Conservation (phyloP, 2,329 filamentous ascomycete species). For the Penicillium polonicum region DNA sequence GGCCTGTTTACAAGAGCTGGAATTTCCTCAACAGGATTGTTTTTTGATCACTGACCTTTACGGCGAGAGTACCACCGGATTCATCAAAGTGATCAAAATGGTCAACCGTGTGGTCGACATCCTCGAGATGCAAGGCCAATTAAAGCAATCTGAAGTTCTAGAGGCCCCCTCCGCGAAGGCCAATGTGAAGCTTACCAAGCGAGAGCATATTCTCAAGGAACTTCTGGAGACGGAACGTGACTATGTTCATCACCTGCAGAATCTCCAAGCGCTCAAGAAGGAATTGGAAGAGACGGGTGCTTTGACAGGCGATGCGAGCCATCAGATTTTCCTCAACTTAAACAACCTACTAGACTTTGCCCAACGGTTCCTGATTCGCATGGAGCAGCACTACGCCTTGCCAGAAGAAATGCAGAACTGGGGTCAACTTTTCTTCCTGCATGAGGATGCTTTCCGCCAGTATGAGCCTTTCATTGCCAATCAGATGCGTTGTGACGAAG, state of each 20-base stretch:
- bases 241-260: slow-evolving; percentile 95
- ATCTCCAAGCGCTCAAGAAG: slow-evolving; percentile 88
- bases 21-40: slow-evolving; percentile 75
- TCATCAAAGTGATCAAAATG: slow-evolving; percentile 93
- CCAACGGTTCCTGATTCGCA: slow-evolving; percentile 87
- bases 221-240: slow-evolving; percentile 93
- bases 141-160: slow-evolving; percentile 59
- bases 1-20: slow-evolving; percentile 79
- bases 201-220: slow-evolving; percentile 88
- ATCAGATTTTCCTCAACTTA: slow-evolving; percentile 95
- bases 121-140: slow-evolving; percentile 72
- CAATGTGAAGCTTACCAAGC: slow-evolving; percentile 62
- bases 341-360: slow-evolving; percentile 95
- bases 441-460: slow-evolving; percentile 84
- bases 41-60: slow-evolving; percentile 92
- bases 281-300: slow-evolving; percentile 82
- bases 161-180: slow-evolving; percentile 51
- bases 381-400: slow-evolving; percentile 91
- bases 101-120: slow-evolving; percentile 90
- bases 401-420: slow-evolving; percentile 77
- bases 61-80: slow-evolving; percentile 92
- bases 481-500: slow-evolving; percentile 81
- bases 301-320: slow-evolving; percentile 83
- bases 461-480: slow-evolving; percentile 98
- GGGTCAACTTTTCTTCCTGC: slow-evolving; percentile 85